Percentiles rank a stretch among this genome's conserved stretches.
Conservation (phyloP, 495 filamentous ascomycete species). For the Penicillium chermesinum region DNA sequence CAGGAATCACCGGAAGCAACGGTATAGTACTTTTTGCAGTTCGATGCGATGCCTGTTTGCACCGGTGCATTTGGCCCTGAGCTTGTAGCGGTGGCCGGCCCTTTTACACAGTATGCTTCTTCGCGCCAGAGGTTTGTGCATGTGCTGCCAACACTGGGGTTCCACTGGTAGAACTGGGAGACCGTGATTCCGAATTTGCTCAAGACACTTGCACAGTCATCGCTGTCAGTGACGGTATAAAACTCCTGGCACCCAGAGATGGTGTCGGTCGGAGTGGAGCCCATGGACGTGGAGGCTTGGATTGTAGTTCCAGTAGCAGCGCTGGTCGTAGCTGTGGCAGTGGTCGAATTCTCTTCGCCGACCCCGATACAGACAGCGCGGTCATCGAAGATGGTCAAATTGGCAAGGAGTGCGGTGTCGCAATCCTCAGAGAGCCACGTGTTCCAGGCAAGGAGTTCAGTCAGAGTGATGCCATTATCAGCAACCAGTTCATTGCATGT, state of each 20-base stretch:
- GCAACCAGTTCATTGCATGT: background rate
- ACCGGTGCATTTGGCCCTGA: no score
- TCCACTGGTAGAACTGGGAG: conserved; percentile 6
- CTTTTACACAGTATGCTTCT: no score
- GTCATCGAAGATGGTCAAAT: background rate
- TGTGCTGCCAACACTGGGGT: conserved; percentile 1
- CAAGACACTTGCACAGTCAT: background rate
- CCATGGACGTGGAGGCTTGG: background rate
- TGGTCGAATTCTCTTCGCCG: background rate
- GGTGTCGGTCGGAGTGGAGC: no score
- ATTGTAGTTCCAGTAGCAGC: background rate
- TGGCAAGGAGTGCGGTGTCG: background rate
- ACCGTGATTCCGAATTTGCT: conserved; percentile 1
- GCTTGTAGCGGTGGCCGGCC: no score
- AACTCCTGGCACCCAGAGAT: background rate
- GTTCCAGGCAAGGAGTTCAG: background rate
- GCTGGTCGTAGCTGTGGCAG: background rate
- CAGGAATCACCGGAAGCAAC: no score
- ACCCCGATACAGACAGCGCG: conserved; percentile 1
- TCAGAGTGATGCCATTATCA: background rate
- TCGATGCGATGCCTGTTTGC: no score
- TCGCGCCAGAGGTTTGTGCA: background rate
- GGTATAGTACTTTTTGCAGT: no score
- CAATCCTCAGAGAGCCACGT: background rate
- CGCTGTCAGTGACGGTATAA: background rate